These are phyloP conservation scores for Colletotrichum sp. DNA, from an alignment of 2,329 filamentous ascomycete species.

Conservation along the genomic window DNA sequence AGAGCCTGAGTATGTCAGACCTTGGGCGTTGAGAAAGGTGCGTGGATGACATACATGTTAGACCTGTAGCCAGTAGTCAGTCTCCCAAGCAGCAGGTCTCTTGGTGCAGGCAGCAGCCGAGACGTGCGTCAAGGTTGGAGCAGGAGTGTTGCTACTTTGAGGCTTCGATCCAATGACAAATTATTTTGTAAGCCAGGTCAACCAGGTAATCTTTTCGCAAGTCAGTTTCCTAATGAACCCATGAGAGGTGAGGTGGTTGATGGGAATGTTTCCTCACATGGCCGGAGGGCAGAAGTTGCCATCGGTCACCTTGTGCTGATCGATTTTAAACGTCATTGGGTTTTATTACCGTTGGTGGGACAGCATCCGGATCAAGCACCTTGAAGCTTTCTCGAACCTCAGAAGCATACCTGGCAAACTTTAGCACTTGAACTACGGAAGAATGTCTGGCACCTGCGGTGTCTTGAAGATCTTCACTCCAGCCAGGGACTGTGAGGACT, in stretches of 20 bases:
- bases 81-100: accelerated
- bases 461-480: neutral
- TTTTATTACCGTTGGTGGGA: neutral
- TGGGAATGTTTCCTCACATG: neutral
- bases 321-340: accelerated
- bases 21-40: neutral
- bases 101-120: neutral
- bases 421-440: accelerated
- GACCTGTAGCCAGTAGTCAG: neutral
- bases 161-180: neutral
- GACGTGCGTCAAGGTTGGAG: neutral
- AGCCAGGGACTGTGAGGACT: neutral
- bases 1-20: neutral
- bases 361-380: neutral
- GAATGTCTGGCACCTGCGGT: neutral
- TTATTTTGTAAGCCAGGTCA: neutral
- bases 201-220: neutral
- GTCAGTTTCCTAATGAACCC: neutral
- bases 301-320: neutral
- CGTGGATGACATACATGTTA: neutral
- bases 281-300: neutral
- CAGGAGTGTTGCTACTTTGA: accelerated
- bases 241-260: neutral
- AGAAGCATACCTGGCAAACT: neutral
- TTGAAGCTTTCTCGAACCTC: neutral